Evolutionary conservation across 768 basidiomycete genomes (phyloP).

Genomic region (Dioszegia hungarica): DNA sequence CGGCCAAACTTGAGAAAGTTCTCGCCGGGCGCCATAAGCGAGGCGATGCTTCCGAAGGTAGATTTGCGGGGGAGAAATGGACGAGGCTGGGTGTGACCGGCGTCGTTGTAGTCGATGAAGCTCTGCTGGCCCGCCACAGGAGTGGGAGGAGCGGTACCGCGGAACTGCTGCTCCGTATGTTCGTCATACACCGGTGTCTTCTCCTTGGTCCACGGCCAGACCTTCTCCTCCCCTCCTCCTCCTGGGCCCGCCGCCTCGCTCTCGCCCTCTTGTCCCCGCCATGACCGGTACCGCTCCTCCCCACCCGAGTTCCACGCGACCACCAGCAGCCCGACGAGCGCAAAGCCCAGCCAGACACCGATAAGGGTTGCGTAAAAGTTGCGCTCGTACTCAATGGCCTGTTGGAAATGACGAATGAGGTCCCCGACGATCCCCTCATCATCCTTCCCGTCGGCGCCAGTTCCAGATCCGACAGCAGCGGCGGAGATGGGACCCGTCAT

Average conservation of each 20-base stretch:
- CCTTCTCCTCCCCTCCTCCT: background rate
- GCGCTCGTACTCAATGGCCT: conserved; percentile 70
- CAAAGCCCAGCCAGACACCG: conserved; percentile 74
- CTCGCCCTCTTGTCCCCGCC: background rate
- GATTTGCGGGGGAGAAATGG: conserved; percentile 17
- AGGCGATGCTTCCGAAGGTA: conserved; percentile 31
- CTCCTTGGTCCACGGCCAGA: conserved; percentile 2
- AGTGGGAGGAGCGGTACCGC: conserved; percentile 17
- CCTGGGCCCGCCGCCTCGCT: background rate
- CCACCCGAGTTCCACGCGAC: conserved; percentile 45
- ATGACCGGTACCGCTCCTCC: conserved; percentile 16
- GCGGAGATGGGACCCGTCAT: conserved; percentile 69
- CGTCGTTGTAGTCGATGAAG: conserved; percentile 22
- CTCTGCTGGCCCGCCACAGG: background rate
- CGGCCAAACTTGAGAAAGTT: conserved; percentile 31
- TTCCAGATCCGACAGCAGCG: conserved; percentile 63
- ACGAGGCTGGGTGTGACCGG: too few species aligned
- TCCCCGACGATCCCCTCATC: conserved; percentile 63
- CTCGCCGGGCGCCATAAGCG: conserved; percentile 37
- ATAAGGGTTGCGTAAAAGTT: conserved; percentile 79
- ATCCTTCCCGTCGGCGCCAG: conserved; percentile 55
- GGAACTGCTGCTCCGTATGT: conserved; percentile 28
- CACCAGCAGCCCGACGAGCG: conserved; percentile 61
- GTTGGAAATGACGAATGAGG: conserved; percentile 68
- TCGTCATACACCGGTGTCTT: conserved; percentile 35